Percentiles rank a stretch among this genome's conserved stretches.
Conservation (phyloP, 352 stramenopile species). For the Poterioochromonas sp. region DNA sequence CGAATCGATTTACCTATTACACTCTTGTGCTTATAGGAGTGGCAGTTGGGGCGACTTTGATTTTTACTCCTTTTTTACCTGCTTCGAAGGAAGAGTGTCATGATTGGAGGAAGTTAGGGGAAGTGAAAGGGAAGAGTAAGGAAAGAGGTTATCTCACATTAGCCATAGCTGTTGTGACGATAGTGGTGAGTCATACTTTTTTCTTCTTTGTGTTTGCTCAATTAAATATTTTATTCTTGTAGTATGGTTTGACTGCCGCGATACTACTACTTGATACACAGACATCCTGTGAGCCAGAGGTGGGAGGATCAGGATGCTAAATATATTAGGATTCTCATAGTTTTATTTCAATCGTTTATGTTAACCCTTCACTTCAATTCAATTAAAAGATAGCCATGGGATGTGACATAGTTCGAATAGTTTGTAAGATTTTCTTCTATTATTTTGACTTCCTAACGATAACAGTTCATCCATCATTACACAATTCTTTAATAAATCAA, state of each 20-base stretch:
- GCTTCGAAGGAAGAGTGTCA: slow-evolving; percentile 32
- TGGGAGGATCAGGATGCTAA: slow-evolving; percentile 27
- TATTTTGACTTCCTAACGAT: no score
- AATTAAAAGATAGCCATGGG: no score
- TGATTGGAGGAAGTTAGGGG: slow-evolving; percentile 24
- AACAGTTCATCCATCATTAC: no score
- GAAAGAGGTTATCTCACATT: not conserved
- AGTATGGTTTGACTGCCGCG: slow-evolving; percentile 19
- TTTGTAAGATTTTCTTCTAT: no score
- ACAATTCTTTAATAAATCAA: no score
- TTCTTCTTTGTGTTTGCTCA: not conserved
- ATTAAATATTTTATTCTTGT: slow-evolving; percentile 4
- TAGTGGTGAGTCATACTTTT: slow-evolving; percentile 21
- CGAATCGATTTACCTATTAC: slow-evolving; percentile 21
- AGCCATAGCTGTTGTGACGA: not conserved
- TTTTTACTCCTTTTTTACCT: slow-evolving; percentile 22
- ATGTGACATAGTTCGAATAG: no score
- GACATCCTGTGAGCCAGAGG: slow-evolving; percentile 18
- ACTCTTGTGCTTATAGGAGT: slow-evolving; percentile 2
- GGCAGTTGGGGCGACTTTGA: not conserved
- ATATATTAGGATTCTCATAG: no score
- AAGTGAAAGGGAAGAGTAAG: not conserved
- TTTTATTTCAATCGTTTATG: no score
- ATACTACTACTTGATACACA: slow-evolving; percentile 6
- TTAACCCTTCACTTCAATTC: no score